Conservation (phyloP, 1,139 yeast genomes). For the Hyphopichia wangnamkhiaoensis region DNA sequence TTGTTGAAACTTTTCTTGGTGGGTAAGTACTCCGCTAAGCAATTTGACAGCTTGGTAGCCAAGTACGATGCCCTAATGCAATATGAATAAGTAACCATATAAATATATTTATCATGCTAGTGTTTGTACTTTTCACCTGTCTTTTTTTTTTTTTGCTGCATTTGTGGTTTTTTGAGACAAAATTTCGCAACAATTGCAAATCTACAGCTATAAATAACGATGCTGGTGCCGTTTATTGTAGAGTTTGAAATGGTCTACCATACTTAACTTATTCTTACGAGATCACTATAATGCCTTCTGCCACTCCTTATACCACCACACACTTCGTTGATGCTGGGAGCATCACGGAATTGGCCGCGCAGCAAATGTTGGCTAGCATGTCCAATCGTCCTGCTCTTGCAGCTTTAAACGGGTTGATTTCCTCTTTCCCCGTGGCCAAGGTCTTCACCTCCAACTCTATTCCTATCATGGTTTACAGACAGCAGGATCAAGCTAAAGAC, state of each 20-base stretch:
- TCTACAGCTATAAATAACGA: not conserved
- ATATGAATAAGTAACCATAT: conserved; percentile 1
- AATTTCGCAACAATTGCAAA: not conserved
- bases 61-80: conserved; percentile 3
- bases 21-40: not conserved
- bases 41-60: not conserved
- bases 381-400: conserved; percentile 59
- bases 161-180: not conserved
- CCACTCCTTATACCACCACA: conserved; percentile 1
- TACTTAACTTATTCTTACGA: too few relatives aligned
- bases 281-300: not conserved
- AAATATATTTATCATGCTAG: not conserved
- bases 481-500: conserved; percentile 18
- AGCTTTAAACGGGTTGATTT: conserved; percentile 58
- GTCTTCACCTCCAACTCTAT: conserved; percentile 60
- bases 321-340: conserved; percentile 1
- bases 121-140: too few relatives aligned
- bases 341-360: conserved; percentile 40
- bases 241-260: not conserved
- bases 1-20: conserved; percentile 3
- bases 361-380: conserved; percentile 43
- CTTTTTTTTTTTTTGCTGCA: too few relatives aligned
- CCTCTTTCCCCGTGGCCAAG: conserved; percentile 61
- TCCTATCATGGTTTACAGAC: conserved; percentile 48
- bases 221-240: not conserved